Evolutionary conservation across 2,329 filamentous ascomycete genomes (phyloP), one percentile per base, ranked within the genome.

Genomic region (Colletotrichum echinochloae): DNA sequence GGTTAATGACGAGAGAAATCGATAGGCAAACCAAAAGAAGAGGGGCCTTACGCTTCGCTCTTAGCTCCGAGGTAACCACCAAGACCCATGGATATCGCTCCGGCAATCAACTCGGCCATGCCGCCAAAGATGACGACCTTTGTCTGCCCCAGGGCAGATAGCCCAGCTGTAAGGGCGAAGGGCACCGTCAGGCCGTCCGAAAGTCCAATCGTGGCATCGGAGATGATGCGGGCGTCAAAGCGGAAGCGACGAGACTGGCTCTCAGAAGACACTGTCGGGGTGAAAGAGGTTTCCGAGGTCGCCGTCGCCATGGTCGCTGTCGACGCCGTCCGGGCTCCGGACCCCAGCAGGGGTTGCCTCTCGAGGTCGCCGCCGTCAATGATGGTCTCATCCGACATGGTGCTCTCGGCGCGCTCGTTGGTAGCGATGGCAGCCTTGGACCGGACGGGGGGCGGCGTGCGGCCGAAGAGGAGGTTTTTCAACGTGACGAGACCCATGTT

Each of bases 171-270:
- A 46, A 95, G 83, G 20, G 92, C 92, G 74, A 95, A 95, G 0
- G 92, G 92, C 0, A 95, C 92, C 0, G 92, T 95, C 74, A 95
- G 85, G 20, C 92, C 92, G 76, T 95, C 92, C 0, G 92, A 91
- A 74, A 94, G 90, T 63, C 92, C 92, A 74, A 95, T 91, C 70
- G 72, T 71, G 33, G 74, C 74, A 49, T 74, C 74, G 20, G 74
- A 74, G 44, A 74, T 74, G 37, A 74, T 54, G 41, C 74, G 74
- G 23, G 74, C 73, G 37, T 74, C 72, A 61, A 74, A 59, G 37
- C 69, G 70, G 65, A 73, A 72, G 30, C 67, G 44, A 28, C 57
- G 44, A 5, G 67, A 60, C 18, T 68, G 60, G 54, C 61, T 55
- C 30, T 70, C 57, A 18, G 63, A 41, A 20, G 65, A 67, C 16